Evolutionary conservation across 495 filamentous ascomycete genomes (phyloP), one percentile per base, ranked within the genome.

Genomic region (Trichoderma orchidacearum): DNA sequence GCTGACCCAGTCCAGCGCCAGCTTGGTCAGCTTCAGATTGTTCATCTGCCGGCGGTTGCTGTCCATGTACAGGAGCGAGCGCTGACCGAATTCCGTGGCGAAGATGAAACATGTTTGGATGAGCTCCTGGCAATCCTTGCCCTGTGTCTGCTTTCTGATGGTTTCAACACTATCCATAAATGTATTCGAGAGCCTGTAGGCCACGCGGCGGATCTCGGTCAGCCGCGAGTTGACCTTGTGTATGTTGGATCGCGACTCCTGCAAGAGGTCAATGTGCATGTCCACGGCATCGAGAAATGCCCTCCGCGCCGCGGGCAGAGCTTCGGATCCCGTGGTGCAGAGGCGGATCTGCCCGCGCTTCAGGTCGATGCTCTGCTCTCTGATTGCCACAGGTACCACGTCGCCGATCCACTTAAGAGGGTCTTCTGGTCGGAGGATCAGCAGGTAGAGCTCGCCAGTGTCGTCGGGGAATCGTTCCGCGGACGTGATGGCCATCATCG

Each of bases 91-190:
- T 64, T 98, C 93, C 1, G 93, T 96, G 35, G 93, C 93, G 62
- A 97, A 98, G 38, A 93, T 89, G 68, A 97, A 98, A 70, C 92
- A 98, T n/a, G 90, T 95, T 65, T 98, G 93, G 60, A 98, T 90
- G 27, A 98, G 77, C 61, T 98, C 93, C 59, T 95, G 90, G 64
- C 92, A 96, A 56, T 94, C 87, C 48, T 95, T 77, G 1, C 83
- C 86, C 57, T 79, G 77, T 18, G 89, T 89, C 69, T 97, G 92
- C 57, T 84, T 79, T 54, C 91, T 79, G 58, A 97, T 92, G 53
- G 87, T 85, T 61, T 92, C 89, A 55, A 98, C 93, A 63, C 91
- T 96, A 64, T 97, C 92, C 94, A 98, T 97, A 68, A 97, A 97
- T 11, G 91, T 87, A 71, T 96, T 96, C n/a, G 90, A 96, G 31